phyloP scores from a whole-genome alignment of 208 protist genomes.

The Leptomonas seymouri region DNA sequence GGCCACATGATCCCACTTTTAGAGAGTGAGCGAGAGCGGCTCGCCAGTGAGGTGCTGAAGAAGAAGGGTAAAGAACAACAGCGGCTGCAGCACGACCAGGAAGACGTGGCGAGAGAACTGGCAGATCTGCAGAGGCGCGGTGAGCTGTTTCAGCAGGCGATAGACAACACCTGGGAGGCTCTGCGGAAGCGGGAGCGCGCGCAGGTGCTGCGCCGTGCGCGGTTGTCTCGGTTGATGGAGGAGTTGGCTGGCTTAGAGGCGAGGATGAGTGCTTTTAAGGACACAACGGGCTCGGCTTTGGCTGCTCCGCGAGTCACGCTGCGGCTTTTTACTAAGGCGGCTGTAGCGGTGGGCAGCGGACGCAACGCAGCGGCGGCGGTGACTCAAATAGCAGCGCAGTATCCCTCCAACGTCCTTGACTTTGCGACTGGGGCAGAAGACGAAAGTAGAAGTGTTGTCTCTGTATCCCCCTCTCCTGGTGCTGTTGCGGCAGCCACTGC shows the following conservation, averaged over 20 bases:
- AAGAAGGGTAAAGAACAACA: conserved; percentile 65
- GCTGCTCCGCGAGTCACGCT: conserved; percentile 14
- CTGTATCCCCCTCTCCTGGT: not conserved
- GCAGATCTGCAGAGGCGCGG: conserved; percentile 30
- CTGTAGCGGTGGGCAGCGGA: conserved; percentile 21
- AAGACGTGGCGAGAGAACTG: conserved; percentile 43
- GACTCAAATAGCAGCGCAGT: not conserved
- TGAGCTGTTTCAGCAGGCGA: conserved; percentile 16
- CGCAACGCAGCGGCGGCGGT: conserved; percentile 1
- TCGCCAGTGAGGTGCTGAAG: conserved; percentile 45
- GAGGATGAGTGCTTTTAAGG: not conserved
- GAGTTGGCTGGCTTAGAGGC: conserved; percentile 34
- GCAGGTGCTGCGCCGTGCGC: conserved; percentile 46
- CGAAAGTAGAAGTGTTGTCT: no score
- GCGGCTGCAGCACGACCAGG: conserved; percentile 55
- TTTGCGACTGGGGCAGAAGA: not conserved
- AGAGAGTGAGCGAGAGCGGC: conserved; percentile 29
- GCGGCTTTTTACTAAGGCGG: conserved; percentile 19
- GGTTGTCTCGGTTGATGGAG: conserved; percentile 27
- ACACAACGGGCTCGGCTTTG: not conserved
- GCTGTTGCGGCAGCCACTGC: not conserved
- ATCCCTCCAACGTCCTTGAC: not conserved
- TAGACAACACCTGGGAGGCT: conserved; percentile 34
- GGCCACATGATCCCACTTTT: conserved; percentile 31
- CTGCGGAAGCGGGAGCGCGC: conserved; percentile 54